phyloP scores from a whole-genome alignment of 2,329 filamentous ascomycete genomes.

The Alternaria gansuensis region DNA sequence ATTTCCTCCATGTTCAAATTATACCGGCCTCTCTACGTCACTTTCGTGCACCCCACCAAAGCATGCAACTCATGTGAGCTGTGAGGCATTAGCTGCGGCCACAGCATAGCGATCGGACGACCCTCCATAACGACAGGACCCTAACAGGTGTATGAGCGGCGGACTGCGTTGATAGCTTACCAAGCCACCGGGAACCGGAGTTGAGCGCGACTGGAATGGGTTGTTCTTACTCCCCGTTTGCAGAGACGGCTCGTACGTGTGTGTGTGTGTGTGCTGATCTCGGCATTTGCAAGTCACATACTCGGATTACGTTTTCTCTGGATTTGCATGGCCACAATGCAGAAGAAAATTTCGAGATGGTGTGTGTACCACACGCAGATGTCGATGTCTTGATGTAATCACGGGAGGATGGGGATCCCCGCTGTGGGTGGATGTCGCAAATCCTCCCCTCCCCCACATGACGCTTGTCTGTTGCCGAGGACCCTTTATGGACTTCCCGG shows the following conservation, averaged over 20 bases:
- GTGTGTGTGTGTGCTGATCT: slow-evolving; percentile 2
- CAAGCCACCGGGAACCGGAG: slow-evolving; percentile 24
- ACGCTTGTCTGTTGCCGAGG: slow-evolving; percentile 15
- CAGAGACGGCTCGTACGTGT: neutral
- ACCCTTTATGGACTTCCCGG: slow-evolving; percentile 5
- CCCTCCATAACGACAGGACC: slow-evolving; percentile 2
- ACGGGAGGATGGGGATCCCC: slow-evolving; percentile 12
- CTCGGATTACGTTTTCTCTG: neutral
- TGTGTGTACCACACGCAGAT: neutral
- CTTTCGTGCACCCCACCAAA: neutral
- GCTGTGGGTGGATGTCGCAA: slow-evolving; percentile 7
- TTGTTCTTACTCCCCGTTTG: neutral
- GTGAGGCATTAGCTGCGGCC: slow-evolving; percentile 11
- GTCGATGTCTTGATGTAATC: neutral
- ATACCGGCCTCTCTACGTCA: neutral
- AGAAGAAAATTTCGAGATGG: neutral
- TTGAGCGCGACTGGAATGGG: slow-evolving; percentile 18
- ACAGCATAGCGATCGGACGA: slow-evolving; percentile 11
- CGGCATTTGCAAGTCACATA: slow-evolving; percentile 7
- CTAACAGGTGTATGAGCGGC: slow-evolving; percentile 6
- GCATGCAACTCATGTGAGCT: slow-evolving; percentile 1
- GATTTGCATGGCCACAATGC: neutral
- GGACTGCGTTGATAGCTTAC: slow-evolving; percentile 16
- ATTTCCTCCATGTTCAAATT: neutral
- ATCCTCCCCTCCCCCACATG: slow-evolving; percentile 18